Evolutionary conservation across 2,329 filamentous ascomycete genomes (phyloP), one percentile per base, ranked within the genome.

Genomic region (Truncatella angustata): DNA sequence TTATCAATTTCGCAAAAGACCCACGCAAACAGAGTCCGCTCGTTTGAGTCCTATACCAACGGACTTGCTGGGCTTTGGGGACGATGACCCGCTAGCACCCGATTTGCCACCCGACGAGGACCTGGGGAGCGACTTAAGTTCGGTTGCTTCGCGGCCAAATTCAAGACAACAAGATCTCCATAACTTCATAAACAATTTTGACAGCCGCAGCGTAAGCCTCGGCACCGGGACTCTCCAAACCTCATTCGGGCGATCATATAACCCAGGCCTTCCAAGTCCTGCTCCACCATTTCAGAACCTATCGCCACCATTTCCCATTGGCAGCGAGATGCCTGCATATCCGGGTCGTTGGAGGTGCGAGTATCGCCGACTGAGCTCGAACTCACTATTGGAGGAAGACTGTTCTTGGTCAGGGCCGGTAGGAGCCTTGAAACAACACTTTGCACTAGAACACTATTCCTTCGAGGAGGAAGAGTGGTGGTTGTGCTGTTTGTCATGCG

Each of bases 371-470:
- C 58, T 18, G 54, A n/a, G 43, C 30, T 24, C 28, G 11, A 16
- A 28, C 14, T 44, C 5, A n/a, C 21, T 16, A 2, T 58, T 59
- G 14, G 48, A 55, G n/a, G 55, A 56, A 21, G 14, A 39, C 2
- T 67, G 65, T 37, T 20, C 54, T 4, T 67, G 64, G 64, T 60
- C 62, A 3, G 65, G 65, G 3, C 53, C 63, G 5, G 49, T 63
- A 18, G 5, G 54, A 10, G 47, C 60, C 23, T 54, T 67, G n/a
- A 23, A 35, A 2, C 11, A 6, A 23, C 65, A 67, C 43, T 67
- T 64, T 34, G 39, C 44, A 18, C 48, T 32, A 14, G 34, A 49
- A 10, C 65, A 67, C 32, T 57, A 59, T 20, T 21, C 52, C n/a
- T 65, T 66, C 43, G 30, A 58, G 4, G 55, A 53, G 2, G 44